phyloP scores from a whole-genome alignment of 495 filamentous ascomycete genomes.

The Glutinoglossum americanum region DNA sequence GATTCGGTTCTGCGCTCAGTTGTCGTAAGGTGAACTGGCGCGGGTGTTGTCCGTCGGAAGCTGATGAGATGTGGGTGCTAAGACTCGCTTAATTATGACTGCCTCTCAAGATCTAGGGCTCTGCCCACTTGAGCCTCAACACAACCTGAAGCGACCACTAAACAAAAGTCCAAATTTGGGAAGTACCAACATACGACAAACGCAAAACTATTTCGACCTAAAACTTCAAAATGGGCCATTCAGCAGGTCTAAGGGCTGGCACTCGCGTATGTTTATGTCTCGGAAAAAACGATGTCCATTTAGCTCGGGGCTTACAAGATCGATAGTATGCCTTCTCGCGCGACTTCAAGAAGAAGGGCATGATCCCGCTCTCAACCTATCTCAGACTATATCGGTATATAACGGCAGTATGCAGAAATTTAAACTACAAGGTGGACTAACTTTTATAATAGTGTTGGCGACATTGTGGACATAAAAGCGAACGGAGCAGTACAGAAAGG shows the following conservation, averaged over 20 bases:
- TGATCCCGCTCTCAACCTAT: slow-evolving; percentile 79
- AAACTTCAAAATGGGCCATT: slow-evolving; percentile 68
- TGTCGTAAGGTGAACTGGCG: background rate
- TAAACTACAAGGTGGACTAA: slow-evolving; percentile 11
- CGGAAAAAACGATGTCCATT: background rate
- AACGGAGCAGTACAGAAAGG: slow-evolving; percentile 98
- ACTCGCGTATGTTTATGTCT: slow-evolving; percentile 44
- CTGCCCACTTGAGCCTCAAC: background rate
- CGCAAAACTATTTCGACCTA: background rate
- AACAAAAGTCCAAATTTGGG: background rate
- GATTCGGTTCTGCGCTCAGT: slow-evolving; percentile 6
- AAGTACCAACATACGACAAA: slow-evolving; percentile 1
- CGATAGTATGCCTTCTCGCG: slow-evolving; percentile 73
- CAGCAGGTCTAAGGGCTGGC: slow-evolving; percentile 80
- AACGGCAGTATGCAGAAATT: slow-evolving; percentile 6
- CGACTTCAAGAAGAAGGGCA: slow-evolving; percentile 80
- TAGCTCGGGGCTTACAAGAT: slow-evolving; percentile 13
- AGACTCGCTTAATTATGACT: slow-evolving; percentile 1
- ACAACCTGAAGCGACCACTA: background rate
- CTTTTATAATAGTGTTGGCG: slow-evolving; percentile 52
- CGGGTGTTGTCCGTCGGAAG: background rate
- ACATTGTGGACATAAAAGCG: slow-evolving; percentile 89
- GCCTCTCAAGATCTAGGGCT: background rate
- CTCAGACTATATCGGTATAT: slow-evolving; percentile 71
- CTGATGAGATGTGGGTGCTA: background rate